Percentiles rank a stretch among this genome's conserved stretches.
Conservation (phyloP, 768 basidiomycete species). For the Tulasnella sp. region DNA sequence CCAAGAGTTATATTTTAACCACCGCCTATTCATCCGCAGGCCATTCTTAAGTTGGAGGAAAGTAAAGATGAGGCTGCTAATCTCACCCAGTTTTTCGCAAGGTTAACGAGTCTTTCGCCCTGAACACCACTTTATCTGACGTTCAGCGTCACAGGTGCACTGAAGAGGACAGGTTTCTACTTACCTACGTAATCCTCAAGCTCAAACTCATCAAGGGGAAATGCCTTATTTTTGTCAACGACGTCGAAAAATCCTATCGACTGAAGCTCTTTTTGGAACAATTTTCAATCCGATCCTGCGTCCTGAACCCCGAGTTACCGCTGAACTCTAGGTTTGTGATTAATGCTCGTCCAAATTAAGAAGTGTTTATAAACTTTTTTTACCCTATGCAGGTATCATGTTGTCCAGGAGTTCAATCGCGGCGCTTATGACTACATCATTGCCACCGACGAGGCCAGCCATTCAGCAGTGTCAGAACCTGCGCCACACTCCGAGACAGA, state of each 20-base stretch:
- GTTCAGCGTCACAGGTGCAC: slow-evolving; percentile 60
- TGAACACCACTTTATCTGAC: not conserved
- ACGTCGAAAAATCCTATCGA: slow-evolving; percentile 91
- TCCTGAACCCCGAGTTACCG: slow-evolving; percentile 94
- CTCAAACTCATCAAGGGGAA: slow-evolving; percentile 95
- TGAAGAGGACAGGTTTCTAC: slow-evolving; percentile 96
- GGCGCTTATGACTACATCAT: slow-evolving; percentile 99
- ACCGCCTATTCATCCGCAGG: slow-evolving; percentile 51
- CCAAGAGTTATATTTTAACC: not conserved
- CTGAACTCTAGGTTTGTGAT: slow-evolving; percentile 76
- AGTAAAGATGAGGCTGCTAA: slow-evolving; percentile 78
- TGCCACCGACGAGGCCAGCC: slow-evolving; percentile 83
- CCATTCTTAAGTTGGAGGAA: slow-evolving; percentile 84
- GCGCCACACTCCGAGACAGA: slow-evolving; percentile 38
- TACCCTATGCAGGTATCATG: slow-evolving; percentile 75
- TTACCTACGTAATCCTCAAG: slow-evolving; percentile 95
- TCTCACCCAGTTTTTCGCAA: slow-evolving; percentile 84
- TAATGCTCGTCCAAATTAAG: not conserved
- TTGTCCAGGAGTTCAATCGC: slow-evolving; percentile 97
- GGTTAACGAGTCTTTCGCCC: slow-evolving; percentile 46
- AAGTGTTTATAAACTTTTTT: not conserved
- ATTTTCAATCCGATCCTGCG: slow-evolving; percentile 94
- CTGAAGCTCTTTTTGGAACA: slow-evolving; percentile 98
- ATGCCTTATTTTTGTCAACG: slow-evolving; percentile 95
- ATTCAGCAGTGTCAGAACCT: not conserved